Evolutionary conservation across 805 yeast genomes (phyloP), one percentile per base, ranked within the genome.

Genomic region (Starmerella etchellsii): DNA sequence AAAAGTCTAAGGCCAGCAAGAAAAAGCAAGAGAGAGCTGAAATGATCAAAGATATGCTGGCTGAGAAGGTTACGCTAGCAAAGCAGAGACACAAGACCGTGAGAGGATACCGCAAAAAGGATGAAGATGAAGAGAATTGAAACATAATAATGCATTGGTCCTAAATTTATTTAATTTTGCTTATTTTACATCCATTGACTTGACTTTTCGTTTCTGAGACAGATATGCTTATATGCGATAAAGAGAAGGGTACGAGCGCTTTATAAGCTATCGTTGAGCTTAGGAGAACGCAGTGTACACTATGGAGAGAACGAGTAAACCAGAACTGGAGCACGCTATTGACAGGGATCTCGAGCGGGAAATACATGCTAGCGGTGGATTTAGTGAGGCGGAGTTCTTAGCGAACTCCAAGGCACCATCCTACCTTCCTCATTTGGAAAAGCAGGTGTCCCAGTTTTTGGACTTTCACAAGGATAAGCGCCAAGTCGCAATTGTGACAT

Each of bases 321-420:
- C 46, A 2, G 36, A 34, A 26, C 19, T 39, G 8, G n/a, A 24
- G 11, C 19, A 78, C 4, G 96, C 96, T 13, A 81, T 88, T 34
- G 94, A 87, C 58, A 68, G 95, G 40, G 56, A 71, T 1, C 66
- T 78, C 3, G 83, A 83, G 3, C 81, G 74, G 36, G 78, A 79
- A 53, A 91, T 88, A 0, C 81, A 25, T n/a, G 34, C 81, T 2
- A 95, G 26, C 7, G 16, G 95, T 0, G 66, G 66, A 36, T 55
- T 60, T 1, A 61, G 66, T 7, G 93, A 80, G 47, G 96, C 87
- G 56, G 81, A 78, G 47, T 88, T 82, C 61, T 88, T 91, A 62
- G 64, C 68, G 34, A 65, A 73, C 34, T 87, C 82, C 54, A 68
- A 67, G 2, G 75, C 84, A 3, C 97, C 97, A 2, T 56, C 65